Evolutionary conservation across 2,329 filamentous ascomycete species (phyloP).

Genomic region (Byssochlamys sp.): DNA sequence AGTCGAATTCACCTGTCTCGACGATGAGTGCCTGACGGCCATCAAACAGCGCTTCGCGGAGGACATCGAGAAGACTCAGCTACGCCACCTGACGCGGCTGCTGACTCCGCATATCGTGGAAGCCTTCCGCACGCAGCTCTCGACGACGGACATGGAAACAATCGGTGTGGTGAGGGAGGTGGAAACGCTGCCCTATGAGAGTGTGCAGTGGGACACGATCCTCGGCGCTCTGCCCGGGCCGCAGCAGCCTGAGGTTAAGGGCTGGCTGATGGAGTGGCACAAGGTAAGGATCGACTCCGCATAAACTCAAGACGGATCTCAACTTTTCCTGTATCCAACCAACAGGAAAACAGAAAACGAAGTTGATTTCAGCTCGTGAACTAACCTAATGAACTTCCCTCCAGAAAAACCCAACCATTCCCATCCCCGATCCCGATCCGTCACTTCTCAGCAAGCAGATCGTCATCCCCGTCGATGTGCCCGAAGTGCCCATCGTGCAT

Average conservation of each 20-base stretch:
- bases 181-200: constrained; percentile 42
- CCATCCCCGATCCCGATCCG: constrained; percentile 20
- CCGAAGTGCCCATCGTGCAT: constrained; percentile 70
- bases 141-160: constrained; percentile 43
- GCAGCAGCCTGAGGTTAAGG: constrained; percentile 34
- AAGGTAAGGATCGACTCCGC: constrained; percentile 29
- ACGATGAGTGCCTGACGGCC: constrained; percentile 56
- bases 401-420: constrained; percentile 26
- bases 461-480: constrained; percentile 80
- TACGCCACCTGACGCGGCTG: constrained; percentile 40
- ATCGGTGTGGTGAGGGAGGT: constrained; percentile 47
- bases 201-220: constrained; percentile 45
- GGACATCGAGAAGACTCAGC: constrained; percentile 39
- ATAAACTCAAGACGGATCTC: not conserved
- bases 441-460: constrained; percentile 51
- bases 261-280: constrained; percentile 51
- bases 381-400: not conserved
- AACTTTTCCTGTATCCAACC: not conserved
- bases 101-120: constrained; percentile 43
- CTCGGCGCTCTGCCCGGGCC: constrained; percentile 42
- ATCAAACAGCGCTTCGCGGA: constrained; percentile 38
- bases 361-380: not conserved
- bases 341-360: not conserved
- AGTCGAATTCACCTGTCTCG: constrained; percentile 65
- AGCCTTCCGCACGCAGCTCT: constrained; percentile 37